Evolutionary conservation across 306 rosid genomes (phyloP).

Genomic region (Fragaria iinumae): DNA sequence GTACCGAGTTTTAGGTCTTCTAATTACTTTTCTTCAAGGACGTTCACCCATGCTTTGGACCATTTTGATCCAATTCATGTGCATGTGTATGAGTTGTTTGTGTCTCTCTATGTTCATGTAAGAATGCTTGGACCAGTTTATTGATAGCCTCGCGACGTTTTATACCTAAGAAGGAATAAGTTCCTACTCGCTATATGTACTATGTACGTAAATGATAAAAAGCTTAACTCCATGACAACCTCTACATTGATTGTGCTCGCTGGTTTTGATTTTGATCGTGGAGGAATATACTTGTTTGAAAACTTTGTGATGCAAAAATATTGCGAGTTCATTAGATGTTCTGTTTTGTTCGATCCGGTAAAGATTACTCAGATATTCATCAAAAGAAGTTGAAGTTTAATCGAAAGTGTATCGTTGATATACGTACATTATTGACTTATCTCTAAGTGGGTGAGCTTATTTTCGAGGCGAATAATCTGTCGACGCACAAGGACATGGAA

Average conservation of each 20-base stretch:
- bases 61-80: neutral
- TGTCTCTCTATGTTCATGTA: neutral
- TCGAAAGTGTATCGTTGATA: neutral
- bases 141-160: neutral
- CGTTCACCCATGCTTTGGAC: neutral
- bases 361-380: too few species aligned
- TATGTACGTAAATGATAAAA: neutral
- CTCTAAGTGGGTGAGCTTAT: neutral
- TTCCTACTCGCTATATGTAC: neutral
- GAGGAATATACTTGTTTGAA: too few species aligned
- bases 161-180: neutral
- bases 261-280: too few species aligned
- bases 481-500: neutral
- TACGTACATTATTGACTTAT: neutral
- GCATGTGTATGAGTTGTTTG: neutral
- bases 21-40: neutral
- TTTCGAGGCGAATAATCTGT: neutral
- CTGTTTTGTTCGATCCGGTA: neutral
- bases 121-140: constrained; percentile 1
- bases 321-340: neutral
- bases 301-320: neutral
- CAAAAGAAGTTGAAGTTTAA: too few species aligned
- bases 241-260: neutral
- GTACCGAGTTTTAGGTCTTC: neutral
- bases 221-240: neutral